Base-by-base conservation (phyloP, 2,329 filamentous ascomycete genomes). In the Nigrograna mackinnonii region DNA sequence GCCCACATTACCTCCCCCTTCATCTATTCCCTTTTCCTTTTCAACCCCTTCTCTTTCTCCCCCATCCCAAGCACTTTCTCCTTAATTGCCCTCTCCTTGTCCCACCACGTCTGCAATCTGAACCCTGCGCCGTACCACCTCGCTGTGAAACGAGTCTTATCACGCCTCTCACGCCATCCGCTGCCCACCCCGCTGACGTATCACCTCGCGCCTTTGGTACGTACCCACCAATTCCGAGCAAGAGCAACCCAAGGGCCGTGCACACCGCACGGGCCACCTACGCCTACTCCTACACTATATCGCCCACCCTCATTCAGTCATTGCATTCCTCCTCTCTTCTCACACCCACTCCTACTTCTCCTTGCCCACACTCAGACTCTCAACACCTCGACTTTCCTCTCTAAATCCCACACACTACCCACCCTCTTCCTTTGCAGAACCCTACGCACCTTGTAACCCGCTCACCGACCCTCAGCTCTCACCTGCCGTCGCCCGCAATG, bases 401-500 rank as follows among this genome's bases (percentile, higher is more conserved):
- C 16, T 13, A 33, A 13, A 9, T 17, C 18, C 31, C 24, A 14
- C 3, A 28, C 24, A 28, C 14, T 14, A 12, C 14, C 14, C 11
- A 28, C 24, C 11, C 14, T 28, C 11, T 28, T 14, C 11, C 24
- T 28, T 28, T 12, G 11, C 14, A 14, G 11, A 28, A 11, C 24
- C 24, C 24, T 14, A 28, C 11, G 11, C 24, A 12, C 14, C 24
- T 14, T 28, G 11, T 28, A 11, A 28, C 24, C 31, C 28, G 17
- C 37, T 22, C 30, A 35, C 7, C 11, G 16, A 37, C 18, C 42
- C 21, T 46, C 21, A 20, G 33, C 39, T 11, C 30, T 28, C 31
- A 21, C 41, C 13, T 16, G 21, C 44, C 24, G n/a, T 13, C 41
- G 24, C 39, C 35, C 36, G 38, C 40, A 47, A 69, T 68, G 64